Conservation (phyloP, 2,329 filamentous ascomycete genomes). For the Akanthomyces uredinophilus region DNA sequence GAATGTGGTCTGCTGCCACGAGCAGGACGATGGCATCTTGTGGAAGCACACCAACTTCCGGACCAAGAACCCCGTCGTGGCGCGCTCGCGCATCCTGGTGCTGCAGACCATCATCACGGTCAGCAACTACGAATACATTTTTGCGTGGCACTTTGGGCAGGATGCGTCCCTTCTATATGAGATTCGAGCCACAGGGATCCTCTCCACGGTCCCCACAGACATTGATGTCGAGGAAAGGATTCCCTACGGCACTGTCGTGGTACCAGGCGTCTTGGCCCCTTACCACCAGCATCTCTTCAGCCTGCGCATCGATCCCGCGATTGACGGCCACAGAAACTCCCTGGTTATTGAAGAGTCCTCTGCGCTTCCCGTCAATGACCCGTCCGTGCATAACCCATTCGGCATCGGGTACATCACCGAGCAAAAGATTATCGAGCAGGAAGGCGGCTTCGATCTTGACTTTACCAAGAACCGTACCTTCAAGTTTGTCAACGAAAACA, state of each 20-base stretch:
- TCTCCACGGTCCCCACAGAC: conserved; percentile 40
- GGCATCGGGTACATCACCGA: conserved; percentile 42
- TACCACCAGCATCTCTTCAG: conserved; percentile 66
- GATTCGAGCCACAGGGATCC: conserved; percentile 39
- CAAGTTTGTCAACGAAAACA: conserved; percentile 43
- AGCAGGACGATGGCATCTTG: conserved; percentile 45
- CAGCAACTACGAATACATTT: conserved; percentile 56
- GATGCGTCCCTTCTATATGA: conserved; percentile 39
- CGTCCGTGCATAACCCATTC: conserved; percentile 45
- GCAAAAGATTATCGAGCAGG: conserved; percentile 37
- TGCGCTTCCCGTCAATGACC: conserved; percentile 37
- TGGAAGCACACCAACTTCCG: conserved; percentile 61
- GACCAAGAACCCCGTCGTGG: conserved; percentile 50
- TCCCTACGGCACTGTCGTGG: conserved; percentile 56
- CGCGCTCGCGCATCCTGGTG: conserved; percentile 51
- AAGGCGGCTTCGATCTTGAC: conserved; percentile 45
- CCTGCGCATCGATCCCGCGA: conserved; percentile 59
- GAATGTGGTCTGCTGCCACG: conserved; percentile 33
- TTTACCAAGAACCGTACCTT: conserved; percentile 43
- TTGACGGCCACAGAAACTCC: conserved; percentile 55
- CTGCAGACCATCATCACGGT: conserved; percentile 59
- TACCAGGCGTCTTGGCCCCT: conserved; percentile 55
- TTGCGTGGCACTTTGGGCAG: conserved; percentile 45
- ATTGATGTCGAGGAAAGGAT: conserved; percentile 46
- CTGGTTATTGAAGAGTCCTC: conserved; percentile 36